Conservation (phyloP, 768 basidiomycete genomes). For the Termitomyces bulborhizus region DNA sequence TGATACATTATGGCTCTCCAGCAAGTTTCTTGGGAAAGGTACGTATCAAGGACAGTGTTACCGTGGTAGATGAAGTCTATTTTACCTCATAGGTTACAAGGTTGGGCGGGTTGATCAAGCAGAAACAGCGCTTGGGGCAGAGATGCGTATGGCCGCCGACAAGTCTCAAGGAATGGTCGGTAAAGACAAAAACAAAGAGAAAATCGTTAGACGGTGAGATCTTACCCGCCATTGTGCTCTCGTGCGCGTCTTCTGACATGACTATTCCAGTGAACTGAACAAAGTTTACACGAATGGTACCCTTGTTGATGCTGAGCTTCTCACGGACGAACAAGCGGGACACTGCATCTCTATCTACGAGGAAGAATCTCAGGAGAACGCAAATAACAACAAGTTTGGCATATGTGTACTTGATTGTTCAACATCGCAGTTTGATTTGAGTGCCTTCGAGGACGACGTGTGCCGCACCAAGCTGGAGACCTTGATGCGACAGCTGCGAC, state of each 20-base stretch:
- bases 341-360: slow-evolving; percentile 92
- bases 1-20: slow-evolving; percentile 17
- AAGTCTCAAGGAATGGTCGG: slow-evolving; percentile 52
- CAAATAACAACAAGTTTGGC: slow-evolving; percentile 60
- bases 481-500: slow-evolving; percentile 81
- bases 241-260: background rate
- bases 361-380: slow-evolving; percentile 35
- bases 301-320: slow-evolving; percentile 81
- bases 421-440: slow-evolving; percentile 92
- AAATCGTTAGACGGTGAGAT: slow-evolving; percentile 77
- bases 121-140: slow-evolving; percentile 94
- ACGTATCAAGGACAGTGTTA: background rate
- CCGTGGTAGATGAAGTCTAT: background rate
- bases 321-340: slow-evolving; percentile 90
- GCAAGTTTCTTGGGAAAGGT: slow-evolving; percentile 83
- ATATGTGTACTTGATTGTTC: slow-evolving; percentile 90
- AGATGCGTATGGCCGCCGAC: slow-evolving; percentile 84
- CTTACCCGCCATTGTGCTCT: no score
- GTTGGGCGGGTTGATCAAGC: slow-evolving; percentile 96
- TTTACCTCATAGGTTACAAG: slow-evolving; percentile 60
- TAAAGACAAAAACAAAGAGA: slow-evolving; percentile 63
- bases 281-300: slow-evolving; percentile 98
- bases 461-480: slow-evolving; percentile 93
- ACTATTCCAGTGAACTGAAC: slow-evolving; percentile 68
- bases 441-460: slow-evolving; percentile 86